These are phyloP conservation scores for Saccharomycopsis oosterbeekiorum DNA, from an alignment of 805 yeast species.

Conservation along the genomic window DNA sequence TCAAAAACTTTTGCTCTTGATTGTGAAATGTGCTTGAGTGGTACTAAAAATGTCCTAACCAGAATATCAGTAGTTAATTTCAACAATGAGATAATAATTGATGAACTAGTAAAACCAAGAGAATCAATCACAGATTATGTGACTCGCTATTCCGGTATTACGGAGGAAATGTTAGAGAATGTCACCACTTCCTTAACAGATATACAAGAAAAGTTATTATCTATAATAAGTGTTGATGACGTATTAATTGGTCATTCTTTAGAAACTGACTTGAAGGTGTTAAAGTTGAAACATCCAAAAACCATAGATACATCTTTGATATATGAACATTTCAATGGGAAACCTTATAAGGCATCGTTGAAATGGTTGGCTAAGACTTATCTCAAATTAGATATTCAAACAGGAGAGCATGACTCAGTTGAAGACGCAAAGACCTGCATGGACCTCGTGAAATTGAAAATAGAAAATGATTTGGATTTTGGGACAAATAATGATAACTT, in stretches of 20 bases:
- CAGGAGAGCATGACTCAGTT: slow-evolving; percentile 60
- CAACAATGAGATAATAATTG: slow-evolving; percentile 50
- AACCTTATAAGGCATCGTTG: slow-evolving; percentile 70
- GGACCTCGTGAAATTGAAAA: slow-evolving; percentile 61
- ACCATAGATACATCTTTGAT: slow-evolving; percentile 74
- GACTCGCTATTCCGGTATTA: slow-evolving; percentile 81
- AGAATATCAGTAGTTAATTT: slow-evolving; percentile 67
- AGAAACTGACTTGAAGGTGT: slow-evolving; percentile 67
- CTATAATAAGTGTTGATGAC: slow-evolving; percentile 47
- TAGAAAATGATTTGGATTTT: slow-evolving; percentile 53
- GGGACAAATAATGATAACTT: slow-evolving; percentile 40
- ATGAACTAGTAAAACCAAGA: slow-evolving; percentile 69
- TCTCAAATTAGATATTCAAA: slow-evolving; percentile 54
- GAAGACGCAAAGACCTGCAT: slow-evolving; percentile 80
- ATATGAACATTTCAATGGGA: slow-evolving; percentile 75
- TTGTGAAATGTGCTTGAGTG: slow-evolving; percentile 84
- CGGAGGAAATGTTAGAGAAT: slow-evolving; percentile 49
- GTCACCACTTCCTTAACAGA: slow-evolving; percentile 60
- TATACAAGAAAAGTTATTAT: slow-evolving; percentile 48
- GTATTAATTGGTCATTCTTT: slow-evolving; percentile 82
- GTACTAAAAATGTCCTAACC: slow-evolving; percentile 55
- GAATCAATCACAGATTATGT: slow-evolving; percentile 69
- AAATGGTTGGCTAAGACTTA: slow-evolving; percentile 54
- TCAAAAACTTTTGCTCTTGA: slow-evolving; percentile 71
- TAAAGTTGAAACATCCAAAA: slow-evolving; percentile 60